Evolutionary conservation across 2,329 filamentous ascomycete genomes (phyloP).

Genomic region (Polytolypa hystricis): DNA sequence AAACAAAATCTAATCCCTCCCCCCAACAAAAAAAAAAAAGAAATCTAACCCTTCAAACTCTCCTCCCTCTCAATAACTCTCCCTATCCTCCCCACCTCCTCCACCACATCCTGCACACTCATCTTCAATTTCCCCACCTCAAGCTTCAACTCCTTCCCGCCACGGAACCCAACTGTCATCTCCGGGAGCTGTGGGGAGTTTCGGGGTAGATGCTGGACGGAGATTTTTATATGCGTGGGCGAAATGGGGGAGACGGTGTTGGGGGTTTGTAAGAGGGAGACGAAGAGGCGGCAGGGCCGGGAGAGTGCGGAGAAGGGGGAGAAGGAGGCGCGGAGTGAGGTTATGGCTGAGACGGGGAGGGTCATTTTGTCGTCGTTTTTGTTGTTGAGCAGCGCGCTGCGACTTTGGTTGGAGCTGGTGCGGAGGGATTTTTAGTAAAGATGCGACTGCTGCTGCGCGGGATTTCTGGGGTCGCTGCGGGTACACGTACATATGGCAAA

Average conservation of each 20-base stretch:
- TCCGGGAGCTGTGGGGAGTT: slow-evolving; percentile 56
- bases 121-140: slow-evolving; percentile 67
- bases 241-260: slow-evolving; percentile 69
- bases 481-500: too few species aligned
- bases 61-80: slow-evolving; percentile 70
- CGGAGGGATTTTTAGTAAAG: too few species aligned
- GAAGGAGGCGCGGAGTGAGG: slow-evolving; percentile 75
- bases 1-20: neutral
- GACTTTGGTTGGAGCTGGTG: too few species aligned
- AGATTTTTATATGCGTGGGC: slow-evolving; percentile 63
- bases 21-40: slow-evolving; percentile 1
- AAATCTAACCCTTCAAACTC: slow-evolving; percentile 49
- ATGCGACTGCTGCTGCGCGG: too few species aligned
- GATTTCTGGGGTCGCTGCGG: too few species aligned
- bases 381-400: too few species aligned
- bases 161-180: slow-evolving; percentile 80
- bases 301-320: slow-evolving; percentile 77
- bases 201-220: slow-evolving; percentile 63
- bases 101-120: slow-evolving; percentile 74
- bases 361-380: too few species aligned
- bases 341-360: slow-evolving; percentile 38
- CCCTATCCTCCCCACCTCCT: slow-evolving; percentile 85
- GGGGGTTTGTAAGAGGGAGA: slow-evolving; percentile 72
- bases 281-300: slow-evolving; percentile 77
- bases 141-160: slow-evolving; percentile 80